Base-by-base conservation (phyloP, 2,329 filamentous ascomycete species). In the Blastomyces parvus region DNA sequence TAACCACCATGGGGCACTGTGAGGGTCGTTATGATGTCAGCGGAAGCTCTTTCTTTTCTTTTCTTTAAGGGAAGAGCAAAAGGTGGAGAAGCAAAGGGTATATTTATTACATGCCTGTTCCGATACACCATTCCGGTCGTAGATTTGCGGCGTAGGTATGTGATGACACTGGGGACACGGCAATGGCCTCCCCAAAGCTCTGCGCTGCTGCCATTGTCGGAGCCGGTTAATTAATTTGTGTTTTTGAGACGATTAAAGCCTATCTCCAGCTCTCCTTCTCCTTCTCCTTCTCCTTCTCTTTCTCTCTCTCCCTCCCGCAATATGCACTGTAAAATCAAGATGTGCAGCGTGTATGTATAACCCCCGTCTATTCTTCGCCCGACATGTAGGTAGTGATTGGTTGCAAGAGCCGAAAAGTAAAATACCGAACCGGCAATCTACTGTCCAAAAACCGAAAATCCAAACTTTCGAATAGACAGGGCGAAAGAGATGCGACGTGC, bases 1-100 rank as follows among this genome's bases (percentile, higher is more conserved):
- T 87, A 88, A 64, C 88, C 88, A 61, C 88, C 88, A 72, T 90
- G 86, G 6, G 87, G 87, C 14, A 90, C 88, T 87, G 19, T 25
- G 69, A 36, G 33, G 33, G 33, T 36, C 33, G 33, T 36, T 36
- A 36, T 11, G 33, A 36, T 36, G 33, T 36, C 33, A 36, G 11
- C 8, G 33, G 33, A 36, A 36, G 33, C 33, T 11, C 8, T 36
- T 36, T 36, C 8, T 36, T 36, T 30, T 30, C 6, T 30, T 30
- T 30, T 30, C 6, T 30, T 30, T 30, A n/a, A n/a, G n/a, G n/a
- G n/a, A n/a, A n/a, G n/a, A n/a, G n/a, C n/a, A n/a, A n/a, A n/a
- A n/a, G 17, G 19, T n/a, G 4, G 11, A 36, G 52, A 19, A 46
- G 33, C 22, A 48, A 62, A 62, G 13, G 30, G 27, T 3, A 17